Evolutionary conservation across 176 grass and related monocot genomes (phyloP).

Genomic region (Alloteropsis semialata): DNA sequence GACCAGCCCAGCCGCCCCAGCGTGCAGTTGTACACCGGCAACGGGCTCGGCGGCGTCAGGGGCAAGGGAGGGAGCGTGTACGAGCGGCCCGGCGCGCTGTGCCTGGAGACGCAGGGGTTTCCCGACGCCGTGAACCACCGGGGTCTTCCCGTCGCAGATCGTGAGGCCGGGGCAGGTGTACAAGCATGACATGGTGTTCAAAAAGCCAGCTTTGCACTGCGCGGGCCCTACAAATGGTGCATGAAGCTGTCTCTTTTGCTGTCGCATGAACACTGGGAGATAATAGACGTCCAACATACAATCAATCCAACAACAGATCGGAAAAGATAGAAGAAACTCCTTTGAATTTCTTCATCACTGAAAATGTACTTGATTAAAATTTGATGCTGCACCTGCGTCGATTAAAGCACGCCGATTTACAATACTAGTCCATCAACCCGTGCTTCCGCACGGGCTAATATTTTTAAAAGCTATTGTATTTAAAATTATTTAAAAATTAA

Average conservation of each 20-base stretch:
- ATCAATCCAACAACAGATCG: too few relatives aligned
- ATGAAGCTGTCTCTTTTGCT: not conserved
- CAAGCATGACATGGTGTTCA: slow-evolving; percentile 68
- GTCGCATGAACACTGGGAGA: too few relatives aligned
- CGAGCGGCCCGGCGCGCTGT: slow-evolving; percentile 45
- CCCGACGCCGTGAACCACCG: slow-evolving; percentile 79
- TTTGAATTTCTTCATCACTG: too few relatives aligned
- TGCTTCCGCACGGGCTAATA: too few relatives aligned
- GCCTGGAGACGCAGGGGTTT: slow-evolving; percentile 86
- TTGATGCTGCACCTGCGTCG: too few relatives aligned
- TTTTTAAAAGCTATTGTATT: too few relatives aligned
- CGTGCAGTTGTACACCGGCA: slow-evolving; percentile 75
- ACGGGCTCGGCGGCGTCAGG: slow-evolving; percentile 39
- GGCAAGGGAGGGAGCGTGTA: slow-evolving; percentile 65
- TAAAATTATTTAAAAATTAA: too few relatives aligned
- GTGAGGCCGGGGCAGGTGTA: slow-evolving; percentile 53
- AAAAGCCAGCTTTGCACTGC: not conserved
- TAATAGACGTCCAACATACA: too few relatives aligned
- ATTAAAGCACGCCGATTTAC: too few relatives aligned
- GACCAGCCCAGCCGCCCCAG: slow-evolving; percentile 81
- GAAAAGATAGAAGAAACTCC: too few relatives aligned
- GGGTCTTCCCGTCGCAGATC: slow-evolving; percentile 72
- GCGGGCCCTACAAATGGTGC: not conserved
- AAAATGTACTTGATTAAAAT: too few relatives aligned
- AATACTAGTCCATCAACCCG: too few relatives aligned